Conservation (phyloP, 1,139 yeast species). For the Pneumocystis jirovecii region DNA sequence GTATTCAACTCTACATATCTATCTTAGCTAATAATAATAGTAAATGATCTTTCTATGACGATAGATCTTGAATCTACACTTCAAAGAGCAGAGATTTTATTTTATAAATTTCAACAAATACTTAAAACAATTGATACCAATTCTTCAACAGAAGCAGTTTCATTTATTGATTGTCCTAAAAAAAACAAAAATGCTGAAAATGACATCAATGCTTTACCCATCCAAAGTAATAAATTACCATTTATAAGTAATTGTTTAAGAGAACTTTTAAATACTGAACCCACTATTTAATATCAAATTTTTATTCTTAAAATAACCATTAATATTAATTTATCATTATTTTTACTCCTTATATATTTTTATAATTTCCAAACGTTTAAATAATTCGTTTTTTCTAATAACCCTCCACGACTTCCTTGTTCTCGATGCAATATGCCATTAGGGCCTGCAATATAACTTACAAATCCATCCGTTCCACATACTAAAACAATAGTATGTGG, state of each 20-base stretch:
- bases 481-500: conserved; percentile 3
- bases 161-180: neutral
- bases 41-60: conserved; percentile 74
- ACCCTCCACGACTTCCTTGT: conserved; percentile 10
- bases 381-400: conserved; percentile 17
- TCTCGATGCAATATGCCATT: conserved; percentile 3
- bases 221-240: neutral
- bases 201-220: neutral
- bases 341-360: neutral
- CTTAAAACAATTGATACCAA: conserved; percentile 49
- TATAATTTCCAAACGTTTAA: conserved; percentile 17
- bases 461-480: conserved; percentile 11
- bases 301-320: neutral
- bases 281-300: neutral
- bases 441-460: conserved; percentile 7
- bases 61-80: conserved; percentile 60
- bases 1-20: neutral
- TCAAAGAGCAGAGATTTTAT: conserved; percentile 67
- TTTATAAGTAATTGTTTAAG: neutral
- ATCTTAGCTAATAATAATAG: conserved; percentile 18
- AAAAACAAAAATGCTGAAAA: neutral
- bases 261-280: neutral
- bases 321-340: neutral
- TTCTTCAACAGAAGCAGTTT: conserved; percentile 25
- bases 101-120: conserved; percentile 63